Conservation (phyloP, 495 filamentous ascomycete species). For the Penicillium subrubescens region DNA sequence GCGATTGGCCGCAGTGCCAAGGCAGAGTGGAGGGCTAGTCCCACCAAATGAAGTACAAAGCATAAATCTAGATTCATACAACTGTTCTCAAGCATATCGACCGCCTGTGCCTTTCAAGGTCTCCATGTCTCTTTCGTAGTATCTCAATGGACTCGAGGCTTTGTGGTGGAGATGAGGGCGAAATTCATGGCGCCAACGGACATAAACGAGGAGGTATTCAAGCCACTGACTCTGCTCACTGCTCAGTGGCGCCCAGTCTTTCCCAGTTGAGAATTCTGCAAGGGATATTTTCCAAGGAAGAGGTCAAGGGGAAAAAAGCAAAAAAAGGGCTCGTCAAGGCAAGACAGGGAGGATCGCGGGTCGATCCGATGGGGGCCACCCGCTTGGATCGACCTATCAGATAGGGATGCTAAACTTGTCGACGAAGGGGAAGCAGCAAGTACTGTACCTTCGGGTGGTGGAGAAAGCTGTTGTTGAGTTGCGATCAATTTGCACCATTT, state of each 20-base stretch:
- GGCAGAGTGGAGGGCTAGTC: background rate
- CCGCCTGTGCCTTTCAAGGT: background rate
- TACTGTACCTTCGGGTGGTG: background rate
- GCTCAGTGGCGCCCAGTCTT: background rate
- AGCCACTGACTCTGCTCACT: background rate
- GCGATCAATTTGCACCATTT: background rate
- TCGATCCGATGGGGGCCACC: conserved; percentile 15
- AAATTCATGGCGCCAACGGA: conserved; percentile 3
- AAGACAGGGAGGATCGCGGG: conserved; percentile 14
- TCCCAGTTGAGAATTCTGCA: conserved; percentile 13
- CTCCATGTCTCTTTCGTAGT: background rate
- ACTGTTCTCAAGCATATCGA: background rate
- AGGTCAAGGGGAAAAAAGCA: background rate
- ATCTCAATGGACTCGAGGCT: background rate
- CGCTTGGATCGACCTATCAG: conserved; percentile 12
- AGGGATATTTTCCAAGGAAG: conserved; percentile 5
- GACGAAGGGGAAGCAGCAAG: background rate
- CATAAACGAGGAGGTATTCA: conserved; percentile 1
- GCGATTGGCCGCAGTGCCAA: conserved; percentile 1
- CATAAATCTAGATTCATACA: too few relatives aligned
- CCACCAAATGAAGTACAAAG: background rate
- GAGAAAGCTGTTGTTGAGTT: background rate
- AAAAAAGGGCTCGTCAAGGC: background rate
- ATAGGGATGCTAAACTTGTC: background rate
- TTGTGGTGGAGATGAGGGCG: background rate